Conservation (phyloP, 2,329 filamentous ascomycete genomes). For the Xylaria sp. region DNA sequence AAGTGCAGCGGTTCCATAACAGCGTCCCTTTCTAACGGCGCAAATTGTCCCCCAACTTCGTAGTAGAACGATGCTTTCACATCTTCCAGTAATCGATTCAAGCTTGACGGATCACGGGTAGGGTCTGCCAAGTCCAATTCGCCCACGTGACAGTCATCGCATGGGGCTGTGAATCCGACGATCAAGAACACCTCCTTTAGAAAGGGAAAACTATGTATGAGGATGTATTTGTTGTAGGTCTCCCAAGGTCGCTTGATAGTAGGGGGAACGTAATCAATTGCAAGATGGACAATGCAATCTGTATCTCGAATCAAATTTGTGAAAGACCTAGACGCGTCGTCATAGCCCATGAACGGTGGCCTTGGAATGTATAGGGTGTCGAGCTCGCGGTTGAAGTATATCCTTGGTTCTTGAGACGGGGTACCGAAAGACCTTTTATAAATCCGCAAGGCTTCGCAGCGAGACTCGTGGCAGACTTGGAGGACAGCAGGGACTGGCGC, state of each 20-base stretch:
- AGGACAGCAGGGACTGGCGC: slow-evolving; percentile 56
- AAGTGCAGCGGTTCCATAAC: slow-evolving; percentile 40
- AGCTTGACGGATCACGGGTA: slow-evolving; percentile 38
- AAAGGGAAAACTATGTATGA: slow-evolving; percentile 54
- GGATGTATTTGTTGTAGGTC: slow-evolving; percentile 61
- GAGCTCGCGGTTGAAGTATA: slow-evolving; percentile 49
- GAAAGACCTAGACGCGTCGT: slow-evolving; percentile 56
- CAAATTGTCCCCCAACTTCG: slow-evolving; percentile 43
- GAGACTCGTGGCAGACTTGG: slow-evolving; percentile 56
- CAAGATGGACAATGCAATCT: slow-evolving; percentile 53
- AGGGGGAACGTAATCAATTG: slow-evolving; percentile 59
- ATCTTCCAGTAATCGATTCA: slow-evolving; percentile 45
- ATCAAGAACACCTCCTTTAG: slow-evolving; percentile 53
- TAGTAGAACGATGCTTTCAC: slow-evolving; percentile 49
- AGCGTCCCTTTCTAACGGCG: slow-evolving; percentile 41
- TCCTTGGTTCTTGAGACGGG: slow-evolving; percentile 45
- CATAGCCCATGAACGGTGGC: slow-evolving; percentile 55
- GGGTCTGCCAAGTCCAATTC: slow-evolving; percentile 44
- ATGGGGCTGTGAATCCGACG: slow-evolving; percentile 38
- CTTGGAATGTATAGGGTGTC: slow-evolving; percentile 56
- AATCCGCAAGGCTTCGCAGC: slow-evolving; percentile 54
- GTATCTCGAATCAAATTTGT: slow-evolving; percentile 51
- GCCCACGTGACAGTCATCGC: slow-evolving; percentile 32
- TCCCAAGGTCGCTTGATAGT: slow-evolving; percentile 61
- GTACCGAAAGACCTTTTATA: slow-evolving; percentile 54